phyloP scores from a whole-genome alignment of 2,329 filamentous ascomycete genomes.

The Ophiostoma ips region DNA sequence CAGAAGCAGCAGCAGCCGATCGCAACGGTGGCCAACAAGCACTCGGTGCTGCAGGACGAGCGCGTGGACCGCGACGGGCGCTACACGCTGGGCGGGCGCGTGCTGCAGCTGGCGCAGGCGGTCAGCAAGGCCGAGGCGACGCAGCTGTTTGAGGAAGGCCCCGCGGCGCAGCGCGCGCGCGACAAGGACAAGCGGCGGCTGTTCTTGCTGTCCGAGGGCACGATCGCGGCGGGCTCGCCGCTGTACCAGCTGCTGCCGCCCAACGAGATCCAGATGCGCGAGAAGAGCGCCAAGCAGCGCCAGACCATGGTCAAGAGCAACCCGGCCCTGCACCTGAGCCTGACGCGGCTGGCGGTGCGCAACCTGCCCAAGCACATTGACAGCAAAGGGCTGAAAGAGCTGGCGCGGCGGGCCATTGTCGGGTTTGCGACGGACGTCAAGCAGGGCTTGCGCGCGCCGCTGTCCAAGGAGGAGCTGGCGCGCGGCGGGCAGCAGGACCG shows the following conservation, averaged over 20 bases:
- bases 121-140: conserved; percentile 72
- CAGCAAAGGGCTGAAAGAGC: conserved; percentile 78
- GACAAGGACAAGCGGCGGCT: conserved; percentile 84
- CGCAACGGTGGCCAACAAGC: too few species aligned
- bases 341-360: conserved; percentile 80
- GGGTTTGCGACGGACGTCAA: conserved; percentile 89
- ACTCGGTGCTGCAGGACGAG: conserved; percentile 81
- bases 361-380: conserved; percentile 76
- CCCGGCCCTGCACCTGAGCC: conserved; percentile 72
- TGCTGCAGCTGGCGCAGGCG: conserved; percentile 71
- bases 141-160: conserved; percentile 58
- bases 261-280: conserved; percentile 74
- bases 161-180: conserved; percentile 44
- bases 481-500: conserved; percentile 70
- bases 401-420: conserved; percentile 84
- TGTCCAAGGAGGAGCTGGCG: conserved; percentile 80
- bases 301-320: conserved; percentile 86
- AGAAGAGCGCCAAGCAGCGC: conserved; percentile 74
- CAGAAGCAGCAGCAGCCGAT: conserved; percentile 23
- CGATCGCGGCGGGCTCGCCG: conserved; percentile 61
- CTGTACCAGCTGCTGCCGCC: conserved; percentile 64
- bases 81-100: conserved; percentile 82
- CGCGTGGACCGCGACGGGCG: conserved; percentile 64
- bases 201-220: conserved; percentile 78
- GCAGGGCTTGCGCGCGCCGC: conserved; percentile 54